Percentiles rank a stretch among this genome's conserved stretches.
Conservation (phyloP, 768 basidiomycete genomes). For the Lentinula lateritia region DNA sequence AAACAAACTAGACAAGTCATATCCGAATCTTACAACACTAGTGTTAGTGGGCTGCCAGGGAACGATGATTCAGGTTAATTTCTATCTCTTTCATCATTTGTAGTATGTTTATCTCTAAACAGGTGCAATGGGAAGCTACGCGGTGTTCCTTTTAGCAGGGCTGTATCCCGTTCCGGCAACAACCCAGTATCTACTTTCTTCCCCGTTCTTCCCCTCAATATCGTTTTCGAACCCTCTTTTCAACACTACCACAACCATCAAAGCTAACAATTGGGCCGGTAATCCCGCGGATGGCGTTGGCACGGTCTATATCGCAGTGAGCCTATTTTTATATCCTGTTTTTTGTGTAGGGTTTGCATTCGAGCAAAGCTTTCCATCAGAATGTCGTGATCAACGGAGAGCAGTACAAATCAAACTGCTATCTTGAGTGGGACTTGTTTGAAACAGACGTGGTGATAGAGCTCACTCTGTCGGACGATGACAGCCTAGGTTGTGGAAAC, state of each 20-base stretch:
- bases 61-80: slow-evolving; percentile 37
- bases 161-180: slow-evolving; percentile 63
- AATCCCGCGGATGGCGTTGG: slow-evolving; percentile 49
- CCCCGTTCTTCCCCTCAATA: slow-evolving; percentile 55
- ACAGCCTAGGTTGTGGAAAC: slow-evolving; percentile 45
- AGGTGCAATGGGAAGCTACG: slow-evolving; percentile 64
- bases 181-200: slow-evolving; percentile 51
- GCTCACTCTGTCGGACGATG: slow-evolving; percentile 49
- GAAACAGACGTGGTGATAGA: slow-evolving; percentile 45
- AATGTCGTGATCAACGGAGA: slow-evolving; percentile 52
- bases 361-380: slow-evolving; percentile 20
- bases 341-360: background rate
- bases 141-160: slow-evolving; percentile 51
- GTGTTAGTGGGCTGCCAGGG: slow-evolving; percentile 52
- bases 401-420: slow-evolving; percentile 59
- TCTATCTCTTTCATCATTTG: background rate
- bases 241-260: slow-evolving; percentile 53
- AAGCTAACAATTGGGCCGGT: slow-evolving; percentile 41
- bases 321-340: slow-evolving; percentile 2
- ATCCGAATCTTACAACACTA: slow-evolving; percentile 50
- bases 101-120: background rate
- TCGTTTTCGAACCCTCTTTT: slow-evolving; percentile 57
- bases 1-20: slow-evolving; percentile 52
- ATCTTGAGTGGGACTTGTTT: slow-evolving; percentile 64
- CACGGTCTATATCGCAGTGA: slow-evolving; percentile 51